A percentile compares a stretch with the other conserved stretches of the same genome.
Evolutionary conservation across 176 grass and related monocot genomes (phyloP).

Genomic region (Melocanna baccifera): DNA sequence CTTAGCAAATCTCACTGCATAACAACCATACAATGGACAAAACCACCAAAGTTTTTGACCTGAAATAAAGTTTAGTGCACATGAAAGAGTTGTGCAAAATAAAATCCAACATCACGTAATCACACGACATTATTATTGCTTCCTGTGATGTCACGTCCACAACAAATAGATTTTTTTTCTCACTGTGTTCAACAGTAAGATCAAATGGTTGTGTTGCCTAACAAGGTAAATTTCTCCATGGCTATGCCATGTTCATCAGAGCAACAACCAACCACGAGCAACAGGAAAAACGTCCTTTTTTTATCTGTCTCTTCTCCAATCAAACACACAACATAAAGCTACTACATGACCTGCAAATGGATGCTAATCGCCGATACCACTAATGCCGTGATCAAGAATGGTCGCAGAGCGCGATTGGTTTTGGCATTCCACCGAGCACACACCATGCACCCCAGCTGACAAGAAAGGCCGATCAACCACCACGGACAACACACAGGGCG

Average conservation of each 20-base stretch:
- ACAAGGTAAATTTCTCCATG: background rate
- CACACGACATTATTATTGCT: background rate
- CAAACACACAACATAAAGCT: background rate
- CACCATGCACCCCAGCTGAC: background rate
- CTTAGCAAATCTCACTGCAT: background rate
- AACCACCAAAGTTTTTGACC: background rate
- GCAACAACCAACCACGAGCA: background rate
- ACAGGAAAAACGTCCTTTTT: background rate
- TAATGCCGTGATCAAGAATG: background rate
- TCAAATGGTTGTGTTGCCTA: background rate
- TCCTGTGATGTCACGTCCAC: background rate
- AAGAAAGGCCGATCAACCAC: background rate
- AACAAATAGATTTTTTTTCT: background rate
- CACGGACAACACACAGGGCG: background rate
- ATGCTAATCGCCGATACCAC: background rate
- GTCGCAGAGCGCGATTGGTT: background rate
- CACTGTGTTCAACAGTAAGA: background rate
- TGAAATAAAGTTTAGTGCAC: background rate
- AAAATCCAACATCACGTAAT: background rate
- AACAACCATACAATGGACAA: constrained; percentile 1
- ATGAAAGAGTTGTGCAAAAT: background rate
- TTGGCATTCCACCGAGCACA: constrained; percentile 39
- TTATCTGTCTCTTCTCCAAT: background rate
- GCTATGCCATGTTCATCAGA: background rate
- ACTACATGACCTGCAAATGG: background rate